A percentile compares a stretch with the other conserved stretches of the same genome.
Evolutionary conservation across 352 stramenopile genomes (phyloP).

Genomic region (Aphanomyces invadans): DNA sequence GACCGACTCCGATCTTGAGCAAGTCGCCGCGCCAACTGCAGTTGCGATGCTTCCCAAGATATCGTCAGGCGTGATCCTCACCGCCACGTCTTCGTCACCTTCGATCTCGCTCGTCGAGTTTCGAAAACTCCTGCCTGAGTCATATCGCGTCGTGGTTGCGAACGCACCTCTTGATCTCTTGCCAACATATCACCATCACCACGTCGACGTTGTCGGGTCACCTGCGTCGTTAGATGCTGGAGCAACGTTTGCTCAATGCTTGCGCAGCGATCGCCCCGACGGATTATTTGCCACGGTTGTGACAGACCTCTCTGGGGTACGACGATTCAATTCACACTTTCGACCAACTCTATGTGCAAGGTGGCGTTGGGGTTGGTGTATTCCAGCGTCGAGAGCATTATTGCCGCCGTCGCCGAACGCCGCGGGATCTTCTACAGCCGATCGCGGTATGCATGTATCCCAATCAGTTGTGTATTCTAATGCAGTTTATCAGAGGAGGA

Average conservation of each 20-base stretch:
- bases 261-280: conserved; percentile 85
- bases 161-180: neutral
- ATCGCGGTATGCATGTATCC: conserved; percentile 48
- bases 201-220: conserved; percentile 45
- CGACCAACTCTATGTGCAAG: too few relatives aligned
- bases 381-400: conserved; percentile 88
- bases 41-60: conserved; percentile 33
- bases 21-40: conserved; percentile 32
- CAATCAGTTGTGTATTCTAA: too few relatives aligned
- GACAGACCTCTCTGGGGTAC: conserved; percentile 81
- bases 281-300: conserved; percentile 92
- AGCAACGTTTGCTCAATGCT: conserved; percentile 64
- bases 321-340: conserved; percentile 9
- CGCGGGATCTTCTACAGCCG: conserved; percentile 94
- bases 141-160: conserved; percentile 8
- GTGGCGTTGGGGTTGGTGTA: conserved; percentile 89
- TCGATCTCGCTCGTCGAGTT: conserved; percentile 11
- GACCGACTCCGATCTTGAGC: conserved; percentile 30
- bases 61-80: conserved; percentile 42
- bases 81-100: conserved; percentile 27
- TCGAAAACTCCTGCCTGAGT: conserved; percentile 15
- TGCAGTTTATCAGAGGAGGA: conserved; percentile 32
- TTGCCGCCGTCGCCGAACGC: conserved; percentile 78
- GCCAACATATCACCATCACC: conserved; percentile 26
- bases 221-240: conserved; percentile 31